These are phyloP conservation scores for Austroboletus olivaceoglutinosus DNA, from an alignment of 1,284 basidiomycete species.

Conservation along the genomic window DNA sequence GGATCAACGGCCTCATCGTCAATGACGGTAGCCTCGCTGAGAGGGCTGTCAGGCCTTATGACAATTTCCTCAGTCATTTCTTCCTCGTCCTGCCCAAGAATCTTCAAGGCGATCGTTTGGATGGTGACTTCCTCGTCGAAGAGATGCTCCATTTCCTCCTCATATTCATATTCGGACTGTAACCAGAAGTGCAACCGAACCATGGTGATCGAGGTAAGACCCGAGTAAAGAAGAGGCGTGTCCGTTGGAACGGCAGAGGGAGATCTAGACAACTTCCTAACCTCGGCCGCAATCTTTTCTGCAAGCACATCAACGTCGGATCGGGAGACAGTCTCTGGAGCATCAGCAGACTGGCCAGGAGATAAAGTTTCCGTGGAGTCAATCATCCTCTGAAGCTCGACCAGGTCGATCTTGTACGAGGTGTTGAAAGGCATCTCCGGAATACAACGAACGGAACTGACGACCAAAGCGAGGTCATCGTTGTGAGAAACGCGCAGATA, in stretches of 20 bases:
- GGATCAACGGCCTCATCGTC: too few relatives aligned
- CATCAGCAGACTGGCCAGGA: conserved; percentile 9
- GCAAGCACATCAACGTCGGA: conserved; percentile 7
- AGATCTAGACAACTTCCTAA: conserved; percentile 18
- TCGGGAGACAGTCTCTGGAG: too few relatives aligned
- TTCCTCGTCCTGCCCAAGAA: conserved; percentile 20
- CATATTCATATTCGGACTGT: conserved; percentile 26
- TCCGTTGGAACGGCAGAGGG: conserved; percentile 12
- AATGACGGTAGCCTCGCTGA: too few relatives aligned
- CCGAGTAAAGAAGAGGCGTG: conserved; percentile 25
- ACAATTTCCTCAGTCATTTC: too few relatives aligned
- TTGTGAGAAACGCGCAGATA: conserved; percentile 13
- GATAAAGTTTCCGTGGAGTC: conserved; percentile 15
- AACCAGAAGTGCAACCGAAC: conserved; percentile 29
- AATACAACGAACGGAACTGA: conserved; percentile 24
- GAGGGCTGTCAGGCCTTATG: too few relatives aligned
- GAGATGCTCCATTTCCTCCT: conserved; percentile 19
- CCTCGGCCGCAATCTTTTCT: conserved; percentile 1
- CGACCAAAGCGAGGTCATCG: conserved; percentile 20
- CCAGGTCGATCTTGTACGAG: conserved; percentile 17
- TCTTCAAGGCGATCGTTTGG: conserved; percentile 22
- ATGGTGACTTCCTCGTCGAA: conserved; percentile 25
- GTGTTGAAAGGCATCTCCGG: conserved; percentile 29
- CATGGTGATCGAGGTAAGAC: conserved; percentile 26
- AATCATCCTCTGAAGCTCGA: conserved; percentile 21